Percentiles rank a stretch among this genome's conserved stretches.
These are phyloP conservation scores for Hemerocallis citrina DNA, from an alignment of 106 monocot genomes.

Conservation along the genomic window DNA sequence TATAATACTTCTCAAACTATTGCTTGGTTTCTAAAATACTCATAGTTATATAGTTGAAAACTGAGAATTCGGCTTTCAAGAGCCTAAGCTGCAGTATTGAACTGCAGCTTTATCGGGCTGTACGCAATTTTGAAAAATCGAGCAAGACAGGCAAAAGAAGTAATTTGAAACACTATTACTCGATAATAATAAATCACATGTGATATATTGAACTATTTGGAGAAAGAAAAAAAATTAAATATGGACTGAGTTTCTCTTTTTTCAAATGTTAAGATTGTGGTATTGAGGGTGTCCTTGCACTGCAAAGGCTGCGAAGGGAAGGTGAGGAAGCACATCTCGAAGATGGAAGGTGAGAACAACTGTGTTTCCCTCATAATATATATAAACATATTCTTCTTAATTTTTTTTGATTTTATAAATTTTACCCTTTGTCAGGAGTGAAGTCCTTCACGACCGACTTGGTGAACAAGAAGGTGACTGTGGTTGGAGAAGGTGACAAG, in stretches of 20 bases:
- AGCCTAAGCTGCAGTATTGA: too few species aligned
- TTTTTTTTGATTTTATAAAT: too few species aligned
- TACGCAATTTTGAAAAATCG: too few species aligned
- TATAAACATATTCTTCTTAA: neutral
- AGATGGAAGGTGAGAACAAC: conserved; percentile 13
- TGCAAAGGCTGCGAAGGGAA: conserved; percentile 38
- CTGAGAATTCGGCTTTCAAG: too few species aligned
- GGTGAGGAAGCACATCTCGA: conserved; percentile 13
- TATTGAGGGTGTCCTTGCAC: conserved; percentile 27
- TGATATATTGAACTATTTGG: too few species aligned
- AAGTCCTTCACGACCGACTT: conserved; percentile 53
- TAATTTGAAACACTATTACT: neutral
- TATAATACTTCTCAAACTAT: too few species aligned
- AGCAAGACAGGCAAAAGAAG: too few species aligned
- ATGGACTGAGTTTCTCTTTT: neutral
- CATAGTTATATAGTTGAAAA: neutral
- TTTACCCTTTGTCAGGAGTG: conserved; percentile 36
- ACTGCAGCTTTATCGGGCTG: too few species aligned
- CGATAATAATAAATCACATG: neutral
- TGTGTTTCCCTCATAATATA: too few species aligned
- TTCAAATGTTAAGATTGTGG: conserved; percentile 19
- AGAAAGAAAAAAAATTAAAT: too few species aligned
- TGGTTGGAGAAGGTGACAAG: conserved; percentile 57
- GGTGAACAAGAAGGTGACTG: conserved; percentile 51
- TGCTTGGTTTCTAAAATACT: neutral